These are phyloP conservation scores for Musa troglodytarum DNA, from an alignment of 176 grass and related monocot genomes.

Conservation along the genomic window DNA sequence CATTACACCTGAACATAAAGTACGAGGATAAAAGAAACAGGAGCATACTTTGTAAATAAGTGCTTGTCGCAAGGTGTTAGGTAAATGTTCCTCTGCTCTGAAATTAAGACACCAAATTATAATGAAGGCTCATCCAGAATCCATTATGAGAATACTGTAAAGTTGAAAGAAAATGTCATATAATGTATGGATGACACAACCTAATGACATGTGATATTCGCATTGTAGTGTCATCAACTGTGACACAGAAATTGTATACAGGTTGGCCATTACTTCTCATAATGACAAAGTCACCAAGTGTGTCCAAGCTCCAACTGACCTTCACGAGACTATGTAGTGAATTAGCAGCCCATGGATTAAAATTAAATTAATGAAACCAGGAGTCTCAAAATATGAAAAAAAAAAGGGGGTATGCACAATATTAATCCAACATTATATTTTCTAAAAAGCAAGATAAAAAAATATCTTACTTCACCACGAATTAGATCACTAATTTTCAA, in stretches of 20 bases:
- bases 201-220: constrained; percentile 89
- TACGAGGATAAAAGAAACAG: neutral
- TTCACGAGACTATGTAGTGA: constrained; percentile 77
- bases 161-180: neutral
- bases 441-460: neutral
- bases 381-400: no score
- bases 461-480: constrained; percentile 67
- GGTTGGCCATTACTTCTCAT: constrained; percentile 99
- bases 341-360: constrained; percentile 24
- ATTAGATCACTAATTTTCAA: constrained; percentile 91
- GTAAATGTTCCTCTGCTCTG: constrained; percentile 97
- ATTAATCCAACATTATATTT: no score
- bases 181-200: constrained; percentile 15
- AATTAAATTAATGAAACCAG: neutral
- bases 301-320: constrained; percentile 91
- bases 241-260: constrained; percentile 99
- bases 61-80: constrained; percentile 91
- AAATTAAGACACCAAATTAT: neutral
- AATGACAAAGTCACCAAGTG: constrained; percentile 91
- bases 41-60: constrained; percentile 85
- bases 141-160: neutral
- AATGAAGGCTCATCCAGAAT: neutral
- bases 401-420: no score
- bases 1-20: no score
- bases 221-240: constrained; percentile 94